phyloP scores from a whole-genome alignment of 1,284 basidiomycete genomes.

The Megacollybia platyphylla region DNA sequence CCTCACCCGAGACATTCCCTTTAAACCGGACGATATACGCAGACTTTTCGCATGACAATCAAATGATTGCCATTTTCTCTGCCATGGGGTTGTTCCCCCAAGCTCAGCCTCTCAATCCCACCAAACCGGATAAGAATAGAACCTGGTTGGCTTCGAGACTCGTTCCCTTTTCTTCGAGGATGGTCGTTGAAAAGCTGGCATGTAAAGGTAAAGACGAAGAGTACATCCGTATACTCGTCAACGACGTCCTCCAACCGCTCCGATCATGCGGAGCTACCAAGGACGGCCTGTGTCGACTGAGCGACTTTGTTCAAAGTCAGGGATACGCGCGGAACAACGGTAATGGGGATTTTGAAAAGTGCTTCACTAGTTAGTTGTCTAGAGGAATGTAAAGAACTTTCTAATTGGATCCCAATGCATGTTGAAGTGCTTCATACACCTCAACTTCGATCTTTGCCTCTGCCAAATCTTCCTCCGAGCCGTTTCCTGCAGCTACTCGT shows the following conservation, averaged over 20 bases:
- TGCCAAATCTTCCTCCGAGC: conserved; percentile 87
- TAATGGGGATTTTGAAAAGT: conserved; percentile 53
- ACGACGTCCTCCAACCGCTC: conserved; percentile 54
- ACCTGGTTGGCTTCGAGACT: conserved; percentile 50
- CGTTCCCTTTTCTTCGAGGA: conserved; percentile 51
- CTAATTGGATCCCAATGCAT: conserved; percentile 32
- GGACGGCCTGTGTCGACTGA: conserved; percentile 50
- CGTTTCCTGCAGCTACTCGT: conserved; percentile 70
- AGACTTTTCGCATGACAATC: conserved; percentile 77
- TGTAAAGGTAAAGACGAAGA: conserved; percentile 22
- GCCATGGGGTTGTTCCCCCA: conserved; percentile 58
- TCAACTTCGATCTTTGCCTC: conserved; percentile 94
- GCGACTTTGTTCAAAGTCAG: conserved; percentile 62
- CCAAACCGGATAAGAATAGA: conserved; percentile 21
- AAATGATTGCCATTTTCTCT: conserved; percentile 68
- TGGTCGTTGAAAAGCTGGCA: conserved; percentile 48
- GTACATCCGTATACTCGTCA: conserved; percentile 52
- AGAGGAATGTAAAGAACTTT: not conserved
- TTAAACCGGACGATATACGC: conserved; percentile 51
- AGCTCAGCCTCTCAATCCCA: conserved; percentile 25
- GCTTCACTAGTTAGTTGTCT: conserved; percentile 17
- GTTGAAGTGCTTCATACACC: conserved; percentile 91
- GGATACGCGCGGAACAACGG: conserved; percentile 52
- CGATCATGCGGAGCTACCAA: conserved; percentile 40
- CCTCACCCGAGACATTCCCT: conserved; percentile 59